Conservation (phyloP, 2,329 filamentous ascomycete species). For the Macroventuria anomochaeta region DNA sequence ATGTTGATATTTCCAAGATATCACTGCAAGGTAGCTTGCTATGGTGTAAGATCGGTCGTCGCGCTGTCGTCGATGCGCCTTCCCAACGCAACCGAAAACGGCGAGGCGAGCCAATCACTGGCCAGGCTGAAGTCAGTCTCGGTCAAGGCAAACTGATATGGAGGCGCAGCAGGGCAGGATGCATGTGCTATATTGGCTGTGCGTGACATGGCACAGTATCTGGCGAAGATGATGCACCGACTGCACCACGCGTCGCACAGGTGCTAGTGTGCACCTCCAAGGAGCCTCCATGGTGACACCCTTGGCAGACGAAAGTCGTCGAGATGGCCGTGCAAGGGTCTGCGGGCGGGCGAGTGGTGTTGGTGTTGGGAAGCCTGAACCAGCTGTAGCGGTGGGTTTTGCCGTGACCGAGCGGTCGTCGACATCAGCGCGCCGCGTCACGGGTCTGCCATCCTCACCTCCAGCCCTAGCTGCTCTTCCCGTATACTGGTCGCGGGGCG, state of each 20-base stretch:
- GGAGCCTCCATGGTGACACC: background rate
- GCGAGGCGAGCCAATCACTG: background rate
- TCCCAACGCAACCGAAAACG: background rate
- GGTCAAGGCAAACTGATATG: background rate
- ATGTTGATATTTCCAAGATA: background rate
- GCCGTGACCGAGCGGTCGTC: conserved; percentile 16
- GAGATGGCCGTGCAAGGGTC: background rate
- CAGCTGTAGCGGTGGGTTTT: conserved; percentile 11
- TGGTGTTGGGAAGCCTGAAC: background rate
- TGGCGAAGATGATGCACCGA: conserved; percentile 10
- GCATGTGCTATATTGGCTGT: conserved; percentile 31
- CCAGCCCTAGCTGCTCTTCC: conserved; percentile 17
- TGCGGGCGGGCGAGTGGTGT: background rate
- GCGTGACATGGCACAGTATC: conserved; percentile 29
- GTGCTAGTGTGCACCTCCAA: background rate
- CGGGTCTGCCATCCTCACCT: conserved; percentile 27
- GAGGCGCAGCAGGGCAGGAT: conserved; percentile 14
- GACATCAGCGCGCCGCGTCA: conserved; percentile 29
- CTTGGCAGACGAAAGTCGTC: conserved; percentile 3
- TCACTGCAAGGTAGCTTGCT: too few species aligned
- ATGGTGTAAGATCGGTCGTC: background rate
- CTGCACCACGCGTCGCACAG: conserved; percentile 11
- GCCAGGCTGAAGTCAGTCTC: background rate
- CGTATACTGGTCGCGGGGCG: conserved; percentile 40
- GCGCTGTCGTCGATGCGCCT: background rate